These are phyloP conservation scores for Drechslerella coelobrocha DNA, from an alignment of 2,329 filamentous ascomycete genomes.

Conservation along the genomic window DNA sequence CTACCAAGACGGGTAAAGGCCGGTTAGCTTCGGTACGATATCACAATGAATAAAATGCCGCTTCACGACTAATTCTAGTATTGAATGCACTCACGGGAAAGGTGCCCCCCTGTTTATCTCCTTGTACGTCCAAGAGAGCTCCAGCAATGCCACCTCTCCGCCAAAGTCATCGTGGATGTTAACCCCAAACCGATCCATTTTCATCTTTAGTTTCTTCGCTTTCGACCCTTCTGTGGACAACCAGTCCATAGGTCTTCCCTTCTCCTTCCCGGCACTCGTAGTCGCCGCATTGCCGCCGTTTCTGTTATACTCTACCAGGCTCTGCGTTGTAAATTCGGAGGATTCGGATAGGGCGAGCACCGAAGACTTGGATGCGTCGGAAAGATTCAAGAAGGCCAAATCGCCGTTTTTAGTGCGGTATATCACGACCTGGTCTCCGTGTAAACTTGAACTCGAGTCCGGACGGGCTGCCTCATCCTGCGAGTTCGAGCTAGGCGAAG, in stretches of 20 bases:
- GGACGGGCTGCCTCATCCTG: not conserved
- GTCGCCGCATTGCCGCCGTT: not conserved
- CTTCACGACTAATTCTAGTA: no score
- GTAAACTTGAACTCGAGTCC: not conserved
- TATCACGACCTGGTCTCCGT: slow-evolving; percentile 13
- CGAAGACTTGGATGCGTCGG: slow-evolving; percentile 19
- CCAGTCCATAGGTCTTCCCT: not conserved
- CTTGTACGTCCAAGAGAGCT: slow-evolving; percentile 8
- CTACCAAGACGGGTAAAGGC: not conserved
- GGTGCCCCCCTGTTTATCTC: not conserved
- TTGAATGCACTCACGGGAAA: no score
- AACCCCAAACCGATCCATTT: slow-evolving; percentile 18
- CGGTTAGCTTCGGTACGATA: not conserved
- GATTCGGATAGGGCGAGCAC: slow-evolving; percentile 16
- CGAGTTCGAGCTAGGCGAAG: not conserved
- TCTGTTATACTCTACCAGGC: slow-evolving; percentile 18
- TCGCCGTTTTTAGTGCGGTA: slow-evolving; percentile 24
- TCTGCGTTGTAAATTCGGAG: slow-evolving; percentile 23
- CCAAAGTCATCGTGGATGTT: slow-evolving; percentile 38
- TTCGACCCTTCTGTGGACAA: not conserved
- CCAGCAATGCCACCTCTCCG: slow-evolving; percentile 20
- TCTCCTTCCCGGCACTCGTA: not conserved
- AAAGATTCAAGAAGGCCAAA: slow-evolving; percentile 26
- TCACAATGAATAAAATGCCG: not conserved
- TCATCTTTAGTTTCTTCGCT: not conserved